Evolutionary conservation across 148 eudicot genomes (phyloP), one percentile per base, ranked within the genome.

Genomic region (Arbutus unedo): DNA sequence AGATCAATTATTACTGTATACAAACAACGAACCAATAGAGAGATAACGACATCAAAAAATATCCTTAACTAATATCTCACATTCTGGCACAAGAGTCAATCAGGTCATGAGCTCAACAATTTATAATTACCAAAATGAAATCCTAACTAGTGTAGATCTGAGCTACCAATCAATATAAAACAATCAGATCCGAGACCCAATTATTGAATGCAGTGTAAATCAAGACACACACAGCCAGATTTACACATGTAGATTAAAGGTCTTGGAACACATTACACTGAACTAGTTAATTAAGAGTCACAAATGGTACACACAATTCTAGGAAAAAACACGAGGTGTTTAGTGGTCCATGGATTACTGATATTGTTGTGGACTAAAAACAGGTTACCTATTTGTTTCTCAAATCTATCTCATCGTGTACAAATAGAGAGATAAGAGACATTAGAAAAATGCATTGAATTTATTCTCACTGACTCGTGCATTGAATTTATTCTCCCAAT

Each of bases 111-210:
- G 23, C 67, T 77, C 80, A 15, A 57, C 50, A 43, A 41, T 77
- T 8, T 78, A 31, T 57, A 78, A 78, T 54, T 77, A 14, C n/a
- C n/a, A 57, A 57, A 43, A 78, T 18, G 80, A 57, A 78, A 57
- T 78, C 49, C 68, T 41, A 78, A 77, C 78, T 76, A 55, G 62
- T 8, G 66, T 15, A 25, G 80, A 78, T 78, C 14, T 43, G 15
- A 38, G 31, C 64, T 38, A 77, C 19, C 19, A 78, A 78, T 47
- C 50, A 57, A 55, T 78, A 38, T 41, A 77, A 47, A 3, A 50
- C 16, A n/a, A 78, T 57, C 68, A 56, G 80, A 78, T 78, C 80
- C 43, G 31, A 57, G 3, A 78, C 16, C 14, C 57, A 31, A 38
- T 3, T 8, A 73, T 45, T 16, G 13, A n/a, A 41, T 41, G 57